phyloP scores from a whole-genome alignment of 2,329 filamentous ascomycete genomes.

The Hypoxylon sp. region DNA sequence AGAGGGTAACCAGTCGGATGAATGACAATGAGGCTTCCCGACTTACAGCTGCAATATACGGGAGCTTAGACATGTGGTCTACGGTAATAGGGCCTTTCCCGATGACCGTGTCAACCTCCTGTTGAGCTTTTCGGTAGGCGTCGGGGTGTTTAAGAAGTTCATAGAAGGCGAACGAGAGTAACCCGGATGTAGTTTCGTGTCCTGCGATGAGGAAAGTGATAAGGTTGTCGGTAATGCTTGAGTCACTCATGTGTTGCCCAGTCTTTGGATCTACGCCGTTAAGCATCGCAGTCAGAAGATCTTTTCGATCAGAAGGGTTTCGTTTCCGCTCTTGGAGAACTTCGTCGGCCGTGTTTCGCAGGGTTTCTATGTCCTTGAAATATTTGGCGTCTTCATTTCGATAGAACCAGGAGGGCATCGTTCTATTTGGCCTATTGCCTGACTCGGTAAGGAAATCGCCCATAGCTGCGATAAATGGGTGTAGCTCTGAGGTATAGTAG shows the following conservation, averaged over 20 bases:
- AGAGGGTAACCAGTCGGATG: slow-evolving; percentile 2
- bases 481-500: slow-evolving; percentile 77
- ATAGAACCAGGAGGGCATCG: slow-evolving; percentile 65
- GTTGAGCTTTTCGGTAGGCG: slow-evolving; percentile 71
- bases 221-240: slow-evolving; percentile 77
- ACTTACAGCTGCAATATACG: slow-evolving; percentile 73
- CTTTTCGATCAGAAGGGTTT: slow-evolving; percentile 71
- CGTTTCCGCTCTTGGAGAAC: slow-evolving; percentile 71
- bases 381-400: slow-evolving; percentile 66
- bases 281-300: slow-evolving; percentile 79
- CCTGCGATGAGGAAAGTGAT: slow-evolving; percentile 80
- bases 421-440: slow-evolving; percentile 65
- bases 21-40: background rate
- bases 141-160: slow-evolving; percentile 75
- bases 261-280: slow-evolving; percentile 76
- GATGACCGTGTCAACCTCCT: slow-evolving; percentile 77
- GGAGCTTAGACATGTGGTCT: slow-evolving; percentile 74
- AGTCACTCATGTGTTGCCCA: slow-evolving; percentile 73
- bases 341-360: slow-evolving; percentile 70
- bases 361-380: slow-evolving; percentile 66
- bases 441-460: slow-evolving; percentile 71
- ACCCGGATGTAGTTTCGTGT: slow-evolving; percentile 79
- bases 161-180: slow-evolving; percentile 76
- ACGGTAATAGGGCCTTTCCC: slow-evolving; percentile 70
- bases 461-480: slow-evolving; percentile 80